A percentile compares a stretch with the other conserved stretches of the same genome.
Evolutionary conservation across 1,284 basidiomycete genomes (phyloP).

Genomic region (Moesziomyces antarcticus): DNA sequence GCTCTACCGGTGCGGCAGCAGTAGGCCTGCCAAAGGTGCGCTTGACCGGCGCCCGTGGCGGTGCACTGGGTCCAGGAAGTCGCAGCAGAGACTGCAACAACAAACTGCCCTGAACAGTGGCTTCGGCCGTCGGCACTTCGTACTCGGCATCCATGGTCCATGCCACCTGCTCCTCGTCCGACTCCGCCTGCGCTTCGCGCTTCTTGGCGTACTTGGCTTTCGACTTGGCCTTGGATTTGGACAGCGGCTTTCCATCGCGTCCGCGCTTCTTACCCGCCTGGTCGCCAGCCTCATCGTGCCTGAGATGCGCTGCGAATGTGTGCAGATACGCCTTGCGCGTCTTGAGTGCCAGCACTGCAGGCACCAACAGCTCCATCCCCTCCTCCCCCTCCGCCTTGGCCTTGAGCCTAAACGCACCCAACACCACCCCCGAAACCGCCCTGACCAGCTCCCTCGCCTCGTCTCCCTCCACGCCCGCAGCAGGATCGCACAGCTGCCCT

Average conservation of each 20-base stretch:
- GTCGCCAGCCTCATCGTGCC: constrained; percentile 8
- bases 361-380: constrained; percentile 30
- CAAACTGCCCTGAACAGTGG: constrained; percentile 58
- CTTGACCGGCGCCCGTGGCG: constrained; percentile 28
- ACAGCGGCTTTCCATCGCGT: constrained; percentile 24
- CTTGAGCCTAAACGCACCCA: constrained; percentile 25
- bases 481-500: constrained; percentile 4
- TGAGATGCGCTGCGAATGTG: constrained; percentile 23
- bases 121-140: constrained; percentile 12
- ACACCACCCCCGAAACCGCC: constrained; percentile 20
- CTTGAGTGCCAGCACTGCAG: constrained; percentile 37
- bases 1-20: background rate
- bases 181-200: constrained; percentile 5
- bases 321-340: constrained; percentile 47
- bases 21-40: constrained; percentile 24
- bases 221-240: constrained; percentile 4
- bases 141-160: constrained; percentile 30
- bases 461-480: background rate
- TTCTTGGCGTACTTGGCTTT: constrained; percentile 11
- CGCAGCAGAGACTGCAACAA: constrained; percentile 55
- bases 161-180: constrained; percentile 17
- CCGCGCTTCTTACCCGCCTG: constrained; percentile 18
- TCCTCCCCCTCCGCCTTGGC: constrained; percentile 9
- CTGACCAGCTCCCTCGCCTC: constrained; percentile 23
- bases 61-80: constrained; percentile 38